Base-by-base conservation (phyloP, 768 basidiomycete genomes). In the Mycena alexandri region DNA sequence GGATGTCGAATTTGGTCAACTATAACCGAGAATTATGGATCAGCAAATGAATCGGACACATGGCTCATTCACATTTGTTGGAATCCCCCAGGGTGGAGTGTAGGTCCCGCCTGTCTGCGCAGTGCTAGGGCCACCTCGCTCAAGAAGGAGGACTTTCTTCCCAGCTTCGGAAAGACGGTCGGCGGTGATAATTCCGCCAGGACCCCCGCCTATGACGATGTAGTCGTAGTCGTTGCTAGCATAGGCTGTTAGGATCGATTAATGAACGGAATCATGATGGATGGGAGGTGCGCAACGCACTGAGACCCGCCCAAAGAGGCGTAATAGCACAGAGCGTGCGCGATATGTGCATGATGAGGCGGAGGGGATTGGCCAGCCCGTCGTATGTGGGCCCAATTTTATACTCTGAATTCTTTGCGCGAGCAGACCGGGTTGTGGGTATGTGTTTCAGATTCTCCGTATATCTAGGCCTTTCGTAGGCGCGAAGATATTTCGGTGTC, bases 1-100 rank as follows among this genome's bases (percentile, higher is more conserved):
- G 88, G 65, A 89, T 80, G 67, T 90, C 89, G 73, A 89, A 90
- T 72, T 89, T 89, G 11, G 89, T 90, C 57, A 87, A 76, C 87
- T 89, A 56, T 5, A 36, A 19, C 9, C 52, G 22, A 22, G 60
- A 53, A 53, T 61, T 62, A 24, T 9, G 43, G 8, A 16, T 34
- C 10, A 43, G 17, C 19, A 22, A 60, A 21, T 48, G 47, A 29
- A 0, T 19, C 16, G 29, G 5, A n/a, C 29, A 14, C 21, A 42
- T 2, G 24, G 13, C 43, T 53, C 8, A 68, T 81, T 53, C 67
- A 86, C 85, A 53, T 84, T 83, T 3, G 80, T 80, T 36, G 83
- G 82, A 58, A 77, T 73, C 3, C 83, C 76, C 88, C 87, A 89
- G 5, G 80, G 74, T 0, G 88, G 83, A 41, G 81, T 80, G 72